Percentiles rank a stretch among this genome's conserved stretches.
These are phyloP conservation scores for Comarum palustre DNA, from an alignment of 306 rosid genomes.

Conservation along the genomic window DNA sequence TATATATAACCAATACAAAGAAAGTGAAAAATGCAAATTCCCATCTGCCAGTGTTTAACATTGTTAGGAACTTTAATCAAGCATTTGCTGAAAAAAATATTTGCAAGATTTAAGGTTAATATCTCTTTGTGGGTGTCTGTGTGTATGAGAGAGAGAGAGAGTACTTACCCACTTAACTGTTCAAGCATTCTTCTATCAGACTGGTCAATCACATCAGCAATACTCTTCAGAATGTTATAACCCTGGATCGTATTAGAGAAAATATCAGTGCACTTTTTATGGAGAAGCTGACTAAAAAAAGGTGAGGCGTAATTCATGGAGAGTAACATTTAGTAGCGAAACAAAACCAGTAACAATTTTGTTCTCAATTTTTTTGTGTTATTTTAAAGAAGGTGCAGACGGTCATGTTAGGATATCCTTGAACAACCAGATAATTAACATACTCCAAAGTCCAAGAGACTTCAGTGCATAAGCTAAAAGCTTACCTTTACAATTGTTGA, in stretches of 20 bases:
- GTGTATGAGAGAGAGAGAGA: not conserved
- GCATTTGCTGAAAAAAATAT: not conserved
- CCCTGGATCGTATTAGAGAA: conserved; percentile 49
- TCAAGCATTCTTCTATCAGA: conserved; percentile 50
- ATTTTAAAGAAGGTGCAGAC: not conserved
- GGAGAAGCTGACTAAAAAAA: conserved; percentile 15
- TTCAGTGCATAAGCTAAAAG: conserved; percentile 8
- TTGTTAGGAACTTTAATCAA: conserved; percentile 2
- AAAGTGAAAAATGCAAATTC: not conserved
- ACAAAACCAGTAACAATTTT: not conserved
- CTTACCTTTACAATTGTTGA: conserved; percentile 82
- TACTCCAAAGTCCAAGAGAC: not conserved
- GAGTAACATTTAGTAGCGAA: conserved; percentile 11
- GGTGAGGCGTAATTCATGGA: conserved; percentile 19
- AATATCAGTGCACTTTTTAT: conserved; percentile 18
- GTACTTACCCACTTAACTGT: conserved; percentile 82
- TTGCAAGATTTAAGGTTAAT: not conserved
- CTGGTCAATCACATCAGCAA: conserved; percentile 69
- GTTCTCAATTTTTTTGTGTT: not conserved
- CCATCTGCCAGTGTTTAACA: not conserved
- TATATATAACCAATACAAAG: not conserved
- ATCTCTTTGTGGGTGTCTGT: not conserved
- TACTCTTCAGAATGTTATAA: conserved; percentile 68
- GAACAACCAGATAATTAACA: not conserved
- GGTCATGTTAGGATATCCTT: not conserved